These are phyloP conservation scores for Heterobasidion annosum DNA, from an alignment of 1,284 basidiomycete genomes.

Conservation along the genomic window DNA sequence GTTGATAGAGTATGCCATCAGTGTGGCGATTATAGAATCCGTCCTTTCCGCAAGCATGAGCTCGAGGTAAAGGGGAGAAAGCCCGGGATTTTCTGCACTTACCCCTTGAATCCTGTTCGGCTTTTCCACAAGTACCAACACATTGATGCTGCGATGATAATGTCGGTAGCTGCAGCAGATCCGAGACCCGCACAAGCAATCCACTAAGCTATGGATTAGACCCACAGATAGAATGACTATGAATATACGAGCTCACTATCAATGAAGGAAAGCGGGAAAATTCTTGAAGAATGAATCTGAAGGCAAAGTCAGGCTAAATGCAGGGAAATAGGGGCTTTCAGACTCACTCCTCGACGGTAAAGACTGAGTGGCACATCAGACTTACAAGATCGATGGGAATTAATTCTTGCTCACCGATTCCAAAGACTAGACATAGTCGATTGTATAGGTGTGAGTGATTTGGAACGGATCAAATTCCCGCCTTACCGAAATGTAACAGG, in stretches of 20 bases:
- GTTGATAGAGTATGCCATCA: neutral
- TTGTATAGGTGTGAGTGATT: neutral
- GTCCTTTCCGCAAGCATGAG: neutral
- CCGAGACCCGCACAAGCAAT: neutral
- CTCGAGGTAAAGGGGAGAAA: neutral
- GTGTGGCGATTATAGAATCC: neutral
- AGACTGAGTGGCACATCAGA: neutral
- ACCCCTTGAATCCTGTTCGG: neutral
- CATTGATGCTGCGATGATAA: neutral
- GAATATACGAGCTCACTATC: neutral
- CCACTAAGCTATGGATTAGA: neutral
- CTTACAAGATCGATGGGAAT: neutral
- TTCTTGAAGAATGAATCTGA: neutral
- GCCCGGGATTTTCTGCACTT: neutral
- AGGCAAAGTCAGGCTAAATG: neutral
- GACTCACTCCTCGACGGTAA: neutral
- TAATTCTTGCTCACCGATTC: neutral
- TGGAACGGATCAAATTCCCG: neutral
- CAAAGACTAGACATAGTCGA: neutral
- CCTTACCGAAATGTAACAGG: neutral
- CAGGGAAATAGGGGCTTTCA: neutral
- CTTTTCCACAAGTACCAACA: conserved; percentile 1
- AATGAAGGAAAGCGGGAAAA: neutral
- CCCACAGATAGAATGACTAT: neutral
- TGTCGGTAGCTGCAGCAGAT: neutral